Conservation (phyloP, 2,329 filamentous ascomycete species). For the Trichoderma harzianum region DNA sequence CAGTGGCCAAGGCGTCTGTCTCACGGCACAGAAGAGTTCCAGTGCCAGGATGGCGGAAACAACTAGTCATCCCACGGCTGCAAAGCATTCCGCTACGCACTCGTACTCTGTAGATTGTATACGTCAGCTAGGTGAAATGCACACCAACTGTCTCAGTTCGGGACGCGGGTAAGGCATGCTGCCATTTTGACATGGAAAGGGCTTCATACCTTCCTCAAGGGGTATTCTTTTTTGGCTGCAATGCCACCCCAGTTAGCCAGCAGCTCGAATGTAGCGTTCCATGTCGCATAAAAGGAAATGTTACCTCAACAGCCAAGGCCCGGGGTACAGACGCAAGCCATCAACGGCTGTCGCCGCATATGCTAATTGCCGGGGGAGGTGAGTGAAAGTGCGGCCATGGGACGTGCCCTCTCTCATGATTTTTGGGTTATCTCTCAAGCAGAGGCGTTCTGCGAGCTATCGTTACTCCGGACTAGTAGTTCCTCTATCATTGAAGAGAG, state of each 20-base stretch:
- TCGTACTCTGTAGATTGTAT: neutral
- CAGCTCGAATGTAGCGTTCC: conserved; percentile 17
- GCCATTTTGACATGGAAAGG: conserved; percentile 1
- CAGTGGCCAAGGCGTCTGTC: neutral
- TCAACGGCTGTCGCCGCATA: conserved; percentile 2
- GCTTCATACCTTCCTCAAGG: conserved; percentile 22
- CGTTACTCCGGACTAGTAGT: neutral
- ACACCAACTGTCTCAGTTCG: neutral
- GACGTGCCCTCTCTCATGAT: neutral
- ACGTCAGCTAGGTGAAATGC: neutral
- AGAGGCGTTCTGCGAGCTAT: neutral
- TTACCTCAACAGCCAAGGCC: conserved; percentile 15
- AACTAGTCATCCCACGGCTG: neutral
- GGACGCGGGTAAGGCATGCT: neutral
- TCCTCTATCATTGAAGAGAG: neutral
- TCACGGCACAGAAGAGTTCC: neutral
- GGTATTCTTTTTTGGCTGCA: conserved; percentile 18
- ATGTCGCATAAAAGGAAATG: conserved; percentile 7
- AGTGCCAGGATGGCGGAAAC: conserved; percentile 6
- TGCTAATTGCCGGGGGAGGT: conserved; percentile 10
- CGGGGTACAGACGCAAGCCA: conserved; percentile 15
- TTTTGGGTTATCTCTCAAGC: neutral
- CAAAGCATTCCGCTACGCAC: neutral
- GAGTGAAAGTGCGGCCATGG: neutral
- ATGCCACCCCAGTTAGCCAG: conserved; percentile 15